Conservation (phyloP, 1,284 basidiomycete genomes). For the Ustilago crameri region DNA sequence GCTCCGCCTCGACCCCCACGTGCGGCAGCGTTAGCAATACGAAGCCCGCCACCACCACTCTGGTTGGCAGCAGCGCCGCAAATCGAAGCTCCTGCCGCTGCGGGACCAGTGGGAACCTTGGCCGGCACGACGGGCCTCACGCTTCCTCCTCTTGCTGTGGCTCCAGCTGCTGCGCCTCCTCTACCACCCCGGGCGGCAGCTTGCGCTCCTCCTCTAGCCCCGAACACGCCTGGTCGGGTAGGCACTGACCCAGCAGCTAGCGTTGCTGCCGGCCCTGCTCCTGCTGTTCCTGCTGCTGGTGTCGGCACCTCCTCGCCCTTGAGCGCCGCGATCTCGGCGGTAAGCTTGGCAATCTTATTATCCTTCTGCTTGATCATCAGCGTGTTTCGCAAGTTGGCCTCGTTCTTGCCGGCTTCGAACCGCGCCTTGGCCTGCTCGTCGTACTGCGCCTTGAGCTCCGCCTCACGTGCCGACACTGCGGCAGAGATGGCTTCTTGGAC, state of each 20-base stretch:
- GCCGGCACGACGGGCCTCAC: slow-evolving; percentile 17
- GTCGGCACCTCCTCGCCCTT: slow-evolving; percentile 46
- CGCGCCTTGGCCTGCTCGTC: slow-evolving; percentile 59
- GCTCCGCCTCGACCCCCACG: slow-evolving; percentile 30
- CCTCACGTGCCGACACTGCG: slow-evolving; percentile 57
- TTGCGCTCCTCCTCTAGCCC: slow-evolving; percentile 34
- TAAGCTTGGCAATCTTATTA: slow-evolving; percentile 63
- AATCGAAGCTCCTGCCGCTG: slow-evolving; percentile 27
- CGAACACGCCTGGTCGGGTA: slow-evolving; percentile 38
- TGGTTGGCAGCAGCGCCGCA: slow-evolving; percentile 35
- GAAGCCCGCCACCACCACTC: slow-evolving; percentile 23
- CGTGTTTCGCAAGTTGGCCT: slow-evolving; percentile 65
- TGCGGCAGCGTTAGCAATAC: slow-evolving; percentile 34
- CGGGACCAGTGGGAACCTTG: slow-evolving; percentile 32
- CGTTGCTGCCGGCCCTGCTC: background rate
- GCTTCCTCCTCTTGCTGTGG: slow-evolving; percentile 14
- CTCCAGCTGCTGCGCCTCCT: slow-evolving; percentile 27
- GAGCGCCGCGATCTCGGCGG: slow-evolving; percentile 59
- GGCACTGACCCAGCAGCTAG: slow-evolving; percentile 5
- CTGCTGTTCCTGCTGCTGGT: slow-evolving; percentile 8
- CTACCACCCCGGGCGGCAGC: slow-evolving; percentile 12
- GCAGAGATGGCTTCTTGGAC: slow-evolving; percentile 46
- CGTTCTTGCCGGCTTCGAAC: slow-evolving; percentile 65
- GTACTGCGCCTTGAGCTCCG: slow-evolving; percentile 57
- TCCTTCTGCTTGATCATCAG: slow-evolving; percentile 66